These are phyloP conservation scores for Hypoxylon sp. DNA, from an alignment of 2,329 filamentous ascomycete species.

Conservation along the genomic window DNA sequence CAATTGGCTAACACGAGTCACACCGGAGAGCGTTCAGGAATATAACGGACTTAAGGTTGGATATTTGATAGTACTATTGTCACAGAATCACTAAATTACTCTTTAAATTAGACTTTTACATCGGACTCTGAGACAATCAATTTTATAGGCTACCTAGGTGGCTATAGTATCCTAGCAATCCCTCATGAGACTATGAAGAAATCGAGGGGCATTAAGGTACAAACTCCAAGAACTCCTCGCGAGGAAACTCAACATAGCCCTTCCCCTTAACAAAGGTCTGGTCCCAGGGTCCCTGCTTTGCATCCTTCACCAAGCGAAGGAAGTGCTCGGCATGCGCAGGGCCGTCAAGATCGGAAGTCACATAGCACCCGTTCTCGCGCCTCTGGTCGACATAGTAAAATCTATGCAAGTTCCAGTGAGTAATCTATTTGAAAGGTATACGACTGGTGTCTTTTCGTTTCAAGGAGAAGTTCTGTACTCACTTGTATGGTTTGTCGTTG, in stretches of 20 bases:
- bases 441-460: no score
- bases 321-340: slow-evolving; percentile 36
- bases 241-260: slow-evolving; percentile 31
- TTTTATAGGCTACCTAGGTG: not conserved
- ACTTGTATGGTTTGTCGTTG: slow-evolving; percentile 50
- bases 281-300: slow-evolving; percentile 41
- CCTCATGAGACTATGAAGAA: not conserved
- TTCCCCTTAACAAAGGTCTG: slow-evolving; percentile 42
- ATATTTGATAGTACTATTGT: no score
- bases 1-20: no score
- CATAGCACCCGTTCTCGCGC: slow-evolving; percentile 30
- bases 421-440: not conserved
- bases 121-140: no score
- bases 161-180: not conserved
- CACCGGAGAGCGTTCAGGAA: no score
- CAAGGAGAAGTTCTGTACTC: slow-evolving; percentile 22
- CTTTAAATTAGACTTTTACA: no score
- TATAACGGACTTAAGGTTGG: no score
- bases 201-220: not conserved
- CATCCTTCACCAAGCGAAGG: slow-evolving; percentile 38
- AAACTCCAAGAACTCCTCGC: not conserved
- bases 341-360: slow-evolving; percentile 25
- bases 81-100: no score
- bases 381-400: slow-evolving; percentile 47
- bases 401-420: slow-evolving; percentile 21